Base-by-base conservation (phyloP, 805 yeast species). In the Yamadazyma akitaensis region DNA sequence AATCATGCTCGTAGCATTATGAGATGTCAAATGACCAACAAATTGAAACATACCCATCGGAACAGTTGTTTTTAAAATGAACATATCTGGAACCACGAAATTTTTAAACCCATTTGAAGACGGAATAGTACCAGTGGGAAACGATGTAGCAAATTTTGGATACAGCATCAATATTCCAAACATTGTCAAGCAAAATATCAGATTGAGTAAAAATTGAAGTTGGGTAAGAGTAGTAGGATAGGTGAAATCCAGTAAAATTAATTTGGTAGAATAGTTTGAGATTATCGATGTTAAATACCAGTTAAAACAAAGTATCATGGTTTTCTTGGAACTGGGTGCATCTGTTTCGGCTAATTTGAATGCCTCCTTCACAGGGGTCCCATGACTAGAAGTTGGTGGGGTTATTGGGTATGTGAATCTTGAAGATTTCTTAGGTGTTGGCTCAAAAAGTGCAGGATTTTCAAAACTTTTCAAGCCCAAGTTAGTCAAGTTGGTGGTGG, bases 41-140 rank as follows among this genome's bases (percentile, higher is more conserved):
- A 92, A 87, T 70, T 92, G 98, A 68, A 92, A 94, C 50, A 83
- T 71, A 7, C 97, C 98, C 96, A 92, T 89, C 16, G 98, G 98
- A 18, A 88, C 78, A 0, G 96, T 88, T 12, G 89, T 84, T 42
- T 70, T 59, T 13, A 87, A 55, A 30, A 84, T 70, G 43, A 73
- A 59, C 40, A 62, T 53, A 2, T 81, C 71, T 19, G 95, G 94
- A 18, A 65, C 67, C 13, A 84, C 54, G 53, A 85, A 79, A 28
- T 68, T 63, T 51, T 61, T 57, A 56, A 48, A 53, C 54, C 58
- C 53, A 53, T 46, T 47, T 3, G 63, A 41, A 21, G 54, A 47
- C 0, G 86, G 82, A 46, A 79, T 65, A 24, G 80, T 73, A 5
- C 83, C 83, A 19, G 47, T 51, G 0, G 85, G 84, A 57, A 61